phyloP scores from a whole-genome alignment of 2,329 filamentous ascomycete genomes.

The Aspergillus felis region DNA sequence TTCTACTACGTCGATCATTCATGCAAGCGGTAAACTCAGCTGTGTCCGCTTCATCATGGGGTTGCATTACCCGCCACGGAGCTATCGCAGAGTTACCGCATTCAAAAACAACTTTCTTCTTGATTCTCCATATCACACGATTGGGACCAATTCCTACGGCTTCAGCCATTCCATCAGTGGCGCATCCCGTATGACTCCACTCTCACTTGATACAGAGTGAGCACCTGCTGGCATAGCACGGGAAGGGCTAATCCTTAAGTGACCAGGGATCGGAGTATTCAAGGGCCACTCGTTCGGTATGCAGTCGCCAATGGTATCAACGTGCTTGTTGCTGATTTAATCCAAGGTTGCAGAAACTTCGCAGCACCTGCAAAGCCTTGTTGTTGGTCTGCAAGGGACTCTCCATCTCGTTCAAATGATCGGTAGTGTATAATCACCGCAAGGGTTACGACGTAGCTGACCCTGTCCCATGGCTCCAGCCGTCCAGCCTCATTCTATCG shows the following conservation, averaged over 20 bases:
- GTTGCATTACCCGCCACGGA: constrained; percentile 5
- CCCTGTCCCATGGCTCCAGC: not conserved
- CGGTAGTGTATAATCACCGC: not conserved
- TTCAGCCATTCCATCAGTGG: not conserved
- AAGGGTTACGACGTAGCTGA: not conserved
- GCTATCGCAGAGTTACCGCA: not conserved
- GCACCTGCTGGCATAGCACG: not conserved
- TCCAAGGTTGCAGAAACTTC: not conserved
- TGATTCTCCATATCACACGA: not conserved
- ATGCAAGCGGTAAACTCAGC: constrained; percentile 5
- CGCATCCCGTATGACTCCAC: not conserved
- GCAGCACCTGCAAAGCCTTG: not conserved
- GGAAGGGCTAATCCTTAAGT: not conserved
- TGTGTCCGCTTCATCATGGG: not conserved
- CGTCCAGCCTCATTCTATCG: not conserved
- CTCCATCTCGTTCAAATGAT: not conserved
- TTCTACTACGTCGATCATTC: constrained; percentile 6
- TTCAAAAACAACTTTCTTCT: not conserved
- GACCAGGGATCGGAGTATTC: not conserved
- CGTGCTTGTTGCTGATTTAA: not conserved
- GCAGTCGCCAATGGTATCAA: constrained; percentile 4
- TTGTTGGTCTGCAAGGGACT: not conserved
- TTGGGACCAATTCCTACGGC: not conserved
- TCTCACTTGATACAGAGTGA: not conserved
- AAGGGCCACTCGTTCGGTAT: constrained; percentile 9